These are phyloP conservation scores for Pleurotus pulmonarius DNA, from an alignment of 768 basidiomycete species.

Conservation along the genomic window DNA sequence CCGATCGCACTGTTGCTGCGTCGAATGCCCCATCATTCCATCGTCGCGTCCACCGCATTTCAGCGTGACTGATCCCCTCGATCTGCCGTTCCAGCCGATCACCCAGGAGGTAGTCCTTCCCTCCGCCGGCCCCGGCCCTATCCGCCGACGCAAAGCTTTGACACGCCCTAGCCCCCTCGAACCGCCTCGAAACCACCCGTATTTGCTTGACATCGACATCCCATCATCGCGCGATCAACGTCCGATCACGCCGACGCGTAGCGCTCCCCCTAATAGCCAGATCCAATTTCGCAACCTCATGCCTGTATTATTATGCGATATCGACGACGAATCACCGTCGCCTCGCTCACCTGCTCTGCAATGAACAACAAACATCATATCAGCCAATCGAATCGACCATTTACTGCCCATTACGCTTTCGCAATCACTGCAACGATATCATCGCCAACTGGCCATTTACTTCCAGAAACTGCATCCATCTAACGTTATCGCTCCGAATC, in stretches of 20 bases:
- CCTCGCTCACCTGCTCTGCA: conserved; percentile 10
- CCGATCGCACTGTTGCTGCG: neutral
- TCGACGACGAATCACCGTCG: conserved; percentile 19
- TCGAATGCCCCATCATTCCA: conserved; percentile 1
- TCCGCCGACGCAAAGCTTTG: conserved; percentile 55
- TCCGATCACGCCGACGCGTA: conserved; percentile 10
- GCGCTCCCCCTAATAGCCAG: conserved; percentile 2
- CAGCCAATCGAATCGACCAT: neutral
- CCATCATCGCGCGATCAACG: neutral
- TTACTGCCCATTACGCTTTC: neutral
- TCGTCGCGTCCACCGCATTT: neutral
- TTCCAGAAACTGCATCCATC: neutral
- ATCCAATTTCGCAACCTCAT: conserved; percentile 46
- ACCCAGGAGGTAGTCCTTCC: neutral
- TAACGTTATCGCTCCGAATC: neutral
- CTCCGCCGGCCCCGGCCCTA: conserved; percentile 41
- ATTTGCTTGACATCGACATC: neutral
- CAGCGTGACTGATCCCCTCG: neutral
- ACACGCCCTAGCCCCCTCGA: conserved; percentile 44
- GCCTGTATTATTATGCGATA: conserved; percentile 43
- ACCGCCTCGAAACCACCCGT: conserved; percentile 16
- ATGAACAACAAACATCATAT: neutral
- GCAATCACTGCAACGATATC: neutral
- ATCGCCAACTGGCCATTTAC: too few relatives aligned
- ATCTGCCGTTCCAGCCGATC: neutral